Base-by-base conservation (phyloP, 805 yeast genomes). In the Kluyveromyces siamensis region DNA sequence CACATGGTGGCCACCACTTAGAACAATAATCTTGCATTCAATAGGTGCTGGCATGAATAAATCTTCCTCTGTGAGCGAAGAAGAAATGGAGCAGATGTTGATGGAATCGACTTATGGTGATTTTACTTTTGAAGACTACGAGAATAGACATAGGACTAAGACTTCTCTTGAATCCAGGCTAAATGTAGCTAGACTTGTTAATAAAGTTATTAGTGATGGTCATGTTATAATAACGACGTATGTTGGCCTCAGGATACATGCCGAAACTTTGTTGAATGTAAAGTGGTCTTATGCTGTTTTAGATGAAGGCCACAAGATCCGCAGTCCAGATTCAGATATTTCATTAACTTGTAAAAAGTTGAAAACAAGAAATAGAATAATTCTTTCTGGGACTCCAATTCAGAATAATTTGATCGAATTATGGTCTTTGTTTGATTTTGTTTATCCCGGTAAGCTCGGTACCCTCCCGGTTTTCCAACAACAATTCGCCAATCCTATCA, bases 301-400 rank as follows among this genome's bases (percentile, higher is more conserved):
- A 10, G 99, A 91, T 66, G 99, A 93, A 63, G 99, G 99, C 1
- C 99, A 93, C 66, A 93, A 91, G 66, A 93, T 93, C 48, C 74
- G 98, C 57, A 93, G 93, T 61, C 98, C 99, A 0, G 89, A 93
- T 60, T 81, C 93, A 48, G 95, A 82, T 47, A 84, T 93, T 6
- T 84, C 97, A 0, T 69, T 93, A 36, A 75, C 85, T 0, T 86
- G 96, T 66, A 93, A 93, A 62, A 88, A 84, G 55, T 64, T 93
- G 42, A 81, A 80, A 57, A 88, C 98, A 0, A 79, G 81, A n/a
- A 82, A 93, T 63, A 72, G 99, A 54, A 73, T 93, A 3, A 91
- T 93, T 52, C 66, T 93, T 18, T 87, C 96, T 0, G 99, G 99
- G 2, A 93, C 99, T 0, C 99, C 99, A 0, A 89, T 93, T 47